Percentiles rank a stretch among this genome's conserved stretches.
Evolutionary conservation across 768 basidiomycete genomes (phyloP).

Genomic region (Auriscalpium vulgare): DNA sequence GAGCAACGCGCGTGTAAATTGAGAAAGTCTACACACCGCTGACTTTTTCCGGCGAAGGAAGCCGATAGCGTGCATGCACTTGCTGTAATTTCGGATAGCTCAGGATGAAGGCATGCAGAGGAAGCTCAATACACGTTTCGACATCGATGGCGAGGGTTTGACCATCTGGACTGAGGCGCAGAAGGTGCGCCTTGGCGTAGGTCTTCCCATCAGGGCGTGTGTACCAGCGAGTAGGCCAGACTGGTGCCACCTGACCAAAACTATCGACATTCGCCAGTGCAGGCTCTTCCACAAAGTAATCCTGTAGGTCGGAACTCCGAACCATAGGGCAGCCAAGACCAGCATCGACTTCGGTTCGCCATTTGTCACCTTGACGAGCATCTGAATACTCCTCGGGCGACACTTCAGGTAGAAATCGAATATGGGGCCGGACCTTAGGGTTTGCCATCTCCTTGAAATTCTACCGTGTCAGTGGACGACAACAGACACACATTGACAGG

Average conservation of each 20-base stretch:
- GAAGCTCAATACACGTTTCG: background rate
- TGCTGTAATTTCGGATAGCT: background rate
- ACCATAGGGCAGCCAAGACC: slow-evolving; percentile 7
- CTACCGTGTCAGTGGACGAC: background rate
- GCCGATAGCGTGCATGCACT: background rate
- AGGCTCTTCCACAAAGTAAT: slow-evolving; percentile 14
- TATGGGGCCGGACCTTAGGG: slow-evolving; percentile 3
- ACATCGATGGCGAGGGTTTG: background rate
- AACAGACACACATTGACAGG: background rate
- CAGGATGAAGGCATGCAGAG: background rate
- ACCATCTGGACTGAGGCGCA: background rate
- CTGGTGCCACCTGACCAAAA: background rate
- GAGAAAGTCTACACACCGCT: background rate
- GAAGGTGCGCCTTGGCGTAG: background rate
- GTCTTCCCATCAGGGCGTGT: background rate
- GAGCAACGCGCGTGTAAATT: no score
- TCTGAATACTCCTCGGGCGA: background rate
- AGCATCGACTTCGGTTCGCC: slow-evolving; percentile 2
- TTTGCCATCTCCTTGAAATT: slow-evolving; percentile 8
- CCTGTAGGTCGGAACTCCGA: slow-evolving; percentile 1
- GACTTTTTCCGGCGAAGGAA: background rate
- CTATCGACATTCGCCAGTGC: slow-evolving; percentile 3
- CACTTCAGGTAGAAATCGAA: slow-evolving; percentile 3
- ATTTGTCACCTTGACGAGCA: slow-evolving; percentile 3
- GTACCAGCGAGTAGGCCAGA: background rate